Base-by-base conservation (phyloP, 192 early-diverging fungal species). In the Geranomyces michiganensis region DNA sequence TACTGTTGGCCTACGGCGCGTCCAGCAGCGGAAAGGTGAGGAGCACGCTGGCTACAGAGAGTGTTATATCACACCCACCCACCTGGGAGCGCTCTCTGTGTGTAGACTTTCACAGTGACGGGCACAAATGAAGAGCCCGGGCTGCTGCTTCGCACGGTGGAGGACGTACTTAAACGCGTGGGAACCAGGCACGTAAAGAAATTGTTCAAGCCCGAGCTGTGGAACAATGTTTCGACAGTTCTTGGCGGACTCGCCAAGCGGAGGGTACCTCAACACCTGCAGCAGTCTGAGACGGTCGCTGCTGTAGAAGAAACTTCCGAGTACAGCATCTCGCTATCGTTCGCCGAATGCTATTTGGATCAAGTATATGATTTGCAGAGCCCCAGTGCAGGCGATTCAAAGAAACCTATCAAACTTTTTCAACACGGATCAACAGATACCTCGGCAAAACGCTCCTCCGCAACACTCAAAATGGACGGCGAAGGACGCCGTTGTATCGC, bases 1-100 rank as follows among this genome's bases (percentile, higher is more conserved):
- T 68, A 56, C 10, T 74, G 33, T 36, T 74, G 33, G 73, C 73
- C 6, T 74, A 74, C 36, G 73, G 73, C 13, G 65, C 73, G 17
- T 74, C 73, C 17, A 62, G 36, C 45, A 74, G 73, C 48, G 73
- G 73, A 9, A 74, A 74, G 65, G 73, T 74, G 22, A 41, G n/a
- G n/a, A n/a, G n/a, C n/a, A n/a, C n/a, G n/a, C n/a, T n/a, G n/a
- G n/a, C n/a, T n/a, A n/a, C n/a, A n/a, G n/a, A n/a, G 36, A 41
- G 36, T 41, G 5, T 41, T 41, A 7, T 41, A 3, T 10, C 31
- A 60, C 17, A 29, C 43, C 8, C 12, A 33, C 26, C 33, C 9
- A 32, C 24, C 60, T 15, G 15, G 29, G 22, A 7, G 8, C 12
- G 12, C 45, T n/a, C 21, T 53, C 24, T 2, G 51, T 67, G 4